Conservation (phyloP, 148 eudicot genomes). For the Fagopyrum esculentum region DNA sequence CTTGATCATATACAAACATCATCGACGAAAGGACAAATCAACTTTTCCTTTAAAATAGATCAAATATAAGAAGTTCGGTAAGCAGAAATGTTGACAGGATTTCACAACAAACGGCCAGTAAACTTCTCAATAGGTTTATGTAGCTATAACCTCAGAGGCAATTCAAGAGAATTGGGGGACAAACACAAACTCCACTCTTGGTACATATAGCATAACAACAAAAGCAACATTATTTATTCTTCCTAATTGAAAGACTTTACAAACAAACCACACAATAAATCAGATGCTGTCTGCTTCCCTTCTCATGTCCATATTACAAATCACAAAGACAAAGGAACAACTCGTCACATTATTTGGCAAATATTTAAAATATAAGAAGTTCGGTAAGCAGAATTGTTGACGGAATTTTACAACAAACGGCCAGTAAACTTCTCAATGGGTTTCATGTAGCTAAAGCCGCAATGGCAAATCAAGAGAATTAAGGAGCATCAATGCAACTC, state of each 20-base stretch:
- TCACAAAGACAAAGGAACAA: too few species aligned
- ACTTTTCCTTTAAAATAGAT: background rate
- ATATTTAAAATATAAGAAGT: constrained; percentile 2
- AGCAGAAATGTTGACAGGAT: constrained; percentile 8
- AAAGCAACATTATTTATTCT: too few species aligned
- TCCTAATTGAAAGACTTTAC: background rate
- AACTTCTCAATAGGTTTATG: background rate
- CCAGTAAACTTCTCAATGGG: constrained; percentile 13
- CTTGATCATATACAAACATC: background rate
- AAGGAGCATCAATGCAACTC: background rate
- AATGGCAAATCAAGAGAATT: background rate
- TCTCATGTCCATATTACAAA: background rate
- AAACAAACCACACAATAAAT: too few species aligned
- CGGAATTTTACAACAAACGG: background rate
- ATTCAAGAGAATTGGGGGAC: background rate
- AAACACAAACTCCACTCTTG: background rate
- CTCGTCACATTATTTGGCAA: too few species aligned
- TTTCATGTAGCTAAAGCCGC: constrained; percentile 9
- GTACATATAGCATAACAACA: background rate
- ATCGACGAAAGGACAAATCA: background rate
- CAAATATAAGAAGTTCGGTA: constrained; percentile 9
- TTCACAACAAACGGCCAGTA: constrained; percentile 15
- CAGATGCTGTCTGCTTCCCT: too few species aligned
- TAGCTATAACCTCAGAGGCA: constrained; percentile 15
- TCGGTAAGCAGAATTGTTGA: constrained; percentile 7